These are phyloP conservation scores for Metarhizium sp. DNA, from an alignment of 2,329 filamentous ascomycete genomes.

Conservation along the genomic window DNA sequence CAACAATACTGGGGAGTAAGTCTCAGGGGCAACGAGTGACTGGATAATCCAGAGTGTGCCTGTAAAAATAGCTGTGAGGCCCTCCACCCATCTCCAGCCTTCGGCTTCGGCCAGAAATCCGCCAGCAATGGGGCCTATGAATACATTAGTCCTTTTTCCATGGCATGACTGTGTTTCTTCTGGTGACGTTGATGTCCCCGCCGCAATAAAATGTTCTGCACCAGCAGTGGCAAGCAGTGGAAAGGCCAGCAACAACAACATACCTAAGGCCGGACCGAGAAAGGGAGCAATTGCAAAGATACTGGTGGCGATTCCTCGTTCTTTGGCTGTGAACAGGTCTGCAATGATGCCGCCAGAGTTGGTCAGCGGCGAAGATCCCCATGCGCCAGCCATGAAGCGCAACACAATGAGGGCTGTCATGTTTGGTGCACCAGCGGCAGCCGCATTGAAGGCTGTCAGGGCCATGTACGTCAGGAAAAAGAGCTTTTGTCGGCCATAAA, in stretches of 20 bases:
- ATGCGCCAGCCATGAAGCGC: conserved; percentile 58
- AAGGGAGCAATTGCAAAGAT: conserved; percentile 56
- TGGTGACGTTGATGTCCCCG: not conserved
- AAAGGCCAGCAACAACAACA: not conserved
- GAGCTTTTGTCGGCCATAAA: conserved; percentile 51
- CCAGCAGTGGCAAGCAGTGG: not conserved
- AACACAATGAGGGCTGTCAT: conserved; percentile 54
- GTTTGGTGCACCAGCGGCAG: conserved; percentile 44
- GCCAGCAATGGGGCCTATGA: conserved; percentile 47
- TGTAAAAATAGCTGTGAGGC: conserved; percentile 51
- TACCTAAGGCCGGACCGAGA: conserved; percentile 47
- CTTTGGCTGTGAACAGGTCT: conserved; percentile 47
- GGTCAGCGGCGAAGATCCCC: conserved; percentile 53
- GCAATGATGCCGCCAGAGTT: conserved; percentile 55
- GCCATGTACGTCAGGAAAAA: conserved; percentile 49
- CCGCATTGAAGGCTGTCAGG: conserved; percentile 54
- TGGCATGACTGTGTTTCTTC: not conserved
- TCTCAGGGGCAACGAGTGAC: conserved; percentile 45
- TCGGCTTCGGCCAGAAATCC: conserved; percentile 51
- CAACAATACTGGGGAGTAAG: conserved; percentile 49
- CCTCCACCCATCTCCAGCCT: conserved; percentile 58
- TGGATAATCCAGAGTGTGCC: conserved; percentile 47
- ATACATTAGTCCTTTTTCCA: not conserved
- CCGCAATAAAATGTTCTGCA: not conserved
- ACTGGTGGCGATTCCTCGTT: conserved; percentile 48